Conservation (phyloP, 2,329 filamentous ascomycete genomes). For the Penicillium sp. region DNA sequence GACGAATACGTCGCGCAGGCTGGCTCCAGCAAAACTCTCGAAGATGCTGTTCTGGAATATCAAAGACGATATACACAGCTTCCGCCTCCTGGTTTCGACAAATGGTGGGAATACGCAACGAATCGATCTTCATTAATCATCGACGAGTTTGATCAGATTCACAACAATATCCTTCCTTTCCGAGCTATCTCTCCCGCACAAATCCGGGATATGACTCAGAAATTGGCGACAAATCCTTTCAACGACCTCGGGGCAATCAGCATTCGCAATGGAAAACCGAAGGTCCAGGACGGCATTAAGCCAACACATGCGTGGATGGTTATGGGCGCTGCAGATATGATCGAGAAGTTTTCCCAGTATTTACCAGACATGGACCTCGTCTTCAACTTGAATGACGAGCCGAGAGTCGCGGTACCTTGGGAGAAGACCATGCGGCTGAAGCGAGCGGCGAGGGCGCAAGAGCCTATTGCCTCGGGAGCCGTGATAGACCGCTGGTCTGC, state of each 20-base stretch:
- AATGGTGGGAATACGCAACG: conserved; percentile 59
- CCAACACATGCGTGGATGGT: conserved; percentile 60
- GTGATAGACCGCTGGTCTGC: conserved; percentile 36
- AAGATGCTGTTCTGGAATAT: conserved; percentile 53
- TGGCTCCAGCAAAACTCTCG: conserved; percentile 47
- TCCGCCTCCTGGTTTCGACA: conserved; percentile 60
- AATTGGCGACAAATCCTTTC: conserved; percentile 53
- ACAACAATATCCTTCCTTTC: conserved; percentile 57
- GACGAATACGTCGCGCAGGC: conserved; percentile 51
- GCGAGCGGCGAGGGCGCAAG: conserved; percentile 23
- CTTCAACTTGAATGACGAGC: conserved; percentile 62
- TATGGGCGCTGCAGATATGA: conserved; percentile 53
- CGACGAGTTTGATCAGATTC: conserved; percentile 61
- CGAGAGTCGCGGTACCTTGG: conserved; percentile 56
- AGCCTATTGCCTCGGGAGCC: conserved; percentile 17
- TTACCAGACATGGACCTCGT: conserved; percentile 64
- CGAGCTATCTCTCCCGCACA: conserved; percentile 51
- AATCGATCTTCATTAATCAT: conserved; percentile 53
- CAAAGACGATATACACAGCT: conserved; percentile 51
- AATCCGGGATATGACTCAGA: conserved; percentile 53
- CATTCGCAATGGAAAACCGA: conserved; percentile 54
- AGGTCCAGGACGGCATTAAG: conserved; percentile 50
- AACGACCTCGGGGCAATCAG: conserved; percentile 57
- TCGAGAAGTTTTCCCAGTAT: conserved; percentile 52
- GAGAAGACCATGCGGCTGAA: conserved; percentile 41